These are phyloP conservation scores for Nannizzia gypsea DNA, from an alignment of 2,329 filamentous ascomycete species.

Conservation along the genomic window DNA sequence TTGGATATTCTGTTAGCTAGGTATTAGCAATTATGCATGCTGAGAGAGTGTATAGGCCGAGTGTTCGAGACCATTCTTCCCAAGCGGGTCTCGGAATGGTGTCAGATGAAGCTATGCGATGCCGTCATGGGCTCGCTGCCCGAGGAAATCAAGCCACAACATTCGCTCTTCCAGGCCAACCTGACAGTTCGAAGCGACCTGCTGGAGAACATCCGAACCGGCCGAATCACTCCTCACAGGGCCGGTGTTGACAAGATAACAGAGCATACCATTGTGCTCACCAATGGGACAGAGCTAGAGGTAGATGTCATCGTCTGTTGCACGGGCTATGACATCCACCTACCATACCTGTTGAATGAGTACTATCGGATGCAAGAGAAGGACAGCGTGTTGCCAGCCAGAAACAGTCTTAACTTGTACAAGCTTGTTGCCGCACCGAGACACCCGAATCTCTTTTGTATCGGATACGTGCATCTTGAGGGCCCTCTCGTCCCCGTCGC, in stretches of 20 bases:
- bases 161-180: constrained; percentile 27
- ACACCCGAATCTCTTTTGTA: constrained; percentile 25
- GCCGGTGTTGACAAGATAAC: constrained; percentile 22
- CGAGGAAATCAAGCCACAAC: constrained; percentile 23
- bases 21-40: constrained; percentile 9
- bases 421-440: constrained; percentile 23
- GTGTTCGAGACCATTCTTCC: constrained; percentile 14
- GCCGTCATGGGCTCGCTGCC: constrained; percentile 24
- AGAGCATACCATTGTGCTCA: constrained; percentile 21
- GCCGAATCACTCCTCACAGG: constrained; percentile 25
- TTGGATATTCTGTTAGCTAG: no score
- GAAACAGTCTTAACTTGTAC: constrained; percentile 22
- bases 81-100: constrained; percentile 18
- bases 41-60: constrained; percentile 10
- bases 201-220: constrained; percentile 24
- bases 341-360: constrained; percentile 15
- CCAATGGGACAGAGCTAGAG: constrained; percentile 21
- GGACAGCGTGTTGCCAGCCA: constrained; percentile 11
- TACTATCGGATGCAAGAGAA: constrained; percentile 13
- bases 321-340: constrained; percentile 23
- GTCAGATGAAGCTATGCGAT: constrained; percentile 23
- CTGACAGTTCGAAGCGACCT: constrained; percentile 26
- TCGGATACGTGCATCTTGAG: constrained; percentile 24
- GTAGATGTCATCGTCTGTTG: constrained; percentile 26
- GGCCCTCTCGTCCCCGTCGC: constrained; percentile 22